A percentile compares a stretch with the other conserved stretches of the same genome.
These are phyloP conservation scores for Auriscalpium orientale DNA, from an alignment of 768 basidiomycete genomes.

Conservation along the genomic window DNA sequence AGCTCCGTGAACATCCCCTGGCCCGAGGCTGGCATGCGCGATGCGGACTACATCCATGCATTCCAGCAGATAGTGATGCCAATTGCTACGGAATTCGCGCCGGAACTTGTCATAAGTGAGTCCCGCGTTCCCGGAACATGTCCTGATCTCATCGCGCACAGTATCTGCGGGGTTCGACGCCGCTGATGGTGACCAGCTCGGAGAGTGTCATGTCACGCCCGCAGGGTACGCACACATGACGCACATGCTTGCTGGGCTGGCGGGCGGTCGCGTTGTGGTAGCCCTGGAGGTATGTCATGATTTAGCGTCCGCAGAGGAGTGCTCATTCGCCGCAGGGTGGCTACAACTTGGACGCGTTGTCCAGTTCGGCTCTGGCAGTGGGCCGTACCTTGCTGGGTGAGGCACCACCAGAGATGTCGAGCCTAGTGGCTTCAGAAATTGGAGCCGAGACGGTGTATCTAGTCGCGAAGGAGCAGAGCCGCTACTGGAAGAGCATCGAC, in stretches of 20 bases:
- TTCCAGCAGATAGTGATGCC: constrained; percentile 97
- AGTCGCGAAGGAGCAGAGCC: constrained; percentile 81
- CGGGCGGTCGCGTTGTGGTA: constrained; percentile 82
- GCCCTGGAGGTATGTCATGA: constrained; percentile 66
- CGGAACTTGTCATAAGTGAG: constrained; percentile 93
- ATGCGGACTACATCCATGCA: constrained; percentile 94
- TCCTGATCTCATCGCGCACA: constrained; percentile 24
- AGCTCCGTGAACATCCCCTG: constrained; percentile 97
- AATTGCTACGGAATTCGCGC: constrained; percentile 92
- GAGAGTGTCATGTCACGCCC: constrained; percentile 86
- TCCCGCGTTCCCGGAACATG: constrained; percentile 1
- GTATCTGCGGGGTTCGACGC: constrained; percentile 99
- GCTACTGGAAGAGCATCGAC: constrained; percentile 85
- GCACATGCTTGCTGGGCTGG: constrained; percentile 87
- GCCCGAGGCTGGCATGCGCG: constrained; percentile 81
- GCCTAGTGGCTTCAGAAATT: constrained; percentile 66
- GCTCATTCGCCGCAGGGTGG: constrained; percentile 61
- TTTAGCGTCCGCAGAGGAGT: background rate
- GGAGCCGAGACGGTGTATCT: constrained; percentile 88
- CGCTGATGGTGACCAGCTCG: constrained; percentile 85
- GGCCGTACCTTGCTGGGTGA: constrained; percentile 85
- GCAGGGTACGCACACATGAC: constrained; percentile 98
- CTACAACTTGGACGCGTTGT: constrained; percentile 87
- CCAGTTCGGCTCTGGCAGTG: constrained; percentile 82
- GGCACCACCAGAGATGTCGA: constrained; percentile 65